Conservation (phyloP, 768 basidiomycete genomes). For the Termitomyces sp. region DNA sequence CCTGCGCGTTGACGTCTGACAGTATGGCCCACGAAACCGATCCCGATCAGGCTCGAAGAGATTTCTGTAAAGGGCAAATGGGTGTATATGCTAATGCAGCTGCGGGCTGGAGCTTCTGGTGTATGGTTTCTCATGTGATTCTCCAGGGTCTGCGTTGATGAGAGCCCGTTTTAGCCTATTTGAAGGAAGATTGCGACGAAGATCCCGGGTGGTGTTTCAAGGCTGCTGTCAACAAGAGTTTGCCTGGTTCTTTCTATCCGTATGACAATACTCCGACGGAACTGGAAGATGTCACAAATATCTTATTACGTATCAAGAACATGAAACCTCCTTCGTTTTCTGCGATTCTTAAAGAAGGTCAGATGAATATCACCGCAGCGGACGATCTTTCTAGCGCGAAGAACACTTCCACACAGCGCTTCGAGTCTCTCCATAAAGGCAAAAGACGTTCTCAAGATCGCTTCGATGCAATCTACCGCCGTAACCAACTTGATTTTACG, state of each 20-base stretch:
- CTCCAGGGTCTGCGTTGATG: neutral
- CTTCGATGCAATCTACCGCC: constrained; percentile 20
- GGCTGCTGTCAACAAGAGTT: constrained; percentile 45
- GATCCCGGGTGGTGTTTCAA: constrained; percentile 71
- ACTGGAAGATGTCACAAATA: constrained; percentile 1
- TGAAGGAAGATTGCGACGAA: constrained; percentile 51
- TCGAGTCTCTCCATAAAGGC: neutral
- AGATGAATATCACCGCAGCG: neutral
- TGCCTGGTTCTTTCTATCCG: constrained; percentile 55
- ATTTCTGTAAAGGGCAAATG: constrained; percentile 57
- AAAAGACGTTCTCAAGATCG: constrained; percentile 13
- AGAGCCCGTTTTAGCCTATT: constrained; percentile 36
- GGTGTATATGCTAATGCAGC: constrained; percentile 47
- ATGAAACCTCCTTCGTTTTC: constrained; percentile 9
- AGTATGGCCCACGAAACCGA: constrained; percentile 46
- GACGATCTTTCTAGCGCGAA: neutral
- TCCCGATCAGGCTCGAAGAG: constrained; percentile 33
- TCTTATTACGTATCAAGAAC: constrained; percentile 2
- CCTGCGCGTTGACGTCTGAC: constrained; percentile 64
- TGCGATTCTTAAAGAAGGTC: constrained; percentile 6
- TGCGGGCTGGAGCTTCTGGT: constrained; percentile 69
- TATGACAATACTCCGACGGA: constrained; percentile 24
- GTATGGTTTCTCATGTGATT: constrained; percentile 28
- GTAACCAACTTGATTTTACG: constrained; percentile 7
- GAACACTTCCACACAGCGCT: neutral